Evolutionary conservation across 148 eudicot species (phyloP), one percentile per base, ranked within the genome.

Genomic region (Persicaria tinctoria): DNA sequence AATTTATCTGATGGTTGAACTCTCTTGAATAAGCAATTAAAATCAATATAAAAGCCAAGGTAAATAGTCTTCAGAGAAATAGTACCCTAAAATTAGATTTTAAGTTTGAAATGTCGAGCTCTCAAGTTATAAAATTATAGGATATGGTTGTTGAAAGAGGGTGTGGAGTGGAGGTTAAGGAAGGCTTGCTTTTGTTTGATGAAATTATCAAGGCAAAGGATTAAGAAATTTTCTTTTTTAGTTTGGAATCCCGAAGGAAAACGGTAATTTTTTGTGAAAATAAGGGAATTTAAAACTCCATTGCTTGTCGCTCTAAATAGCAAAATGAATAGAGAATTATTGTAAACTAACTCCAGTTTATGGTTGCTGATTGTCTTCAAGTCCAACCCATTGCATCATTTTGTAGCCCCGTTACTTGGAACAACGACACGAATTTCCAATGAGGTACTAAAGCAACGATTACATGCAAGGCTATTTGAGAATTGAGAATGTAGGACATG

Each of bases 401-500:
- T 75, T 87, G 92, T 75, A 87, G 98, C 87, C 92, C 98, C n/a
- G 47, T 77, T 91, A 77, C 80, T 94, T 60, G 98, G 98, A n/a
- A 94, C 98, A 75, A 97, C 93, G 46, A 91, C 90, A 51, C 78
- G 98, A 77, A 94, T 94, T 71, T 97, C 98, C 51, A 88, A 95
- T 80, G 98, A 94, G 86, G 98, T 94, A 11, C 82, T 94, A 78
- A 94, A 94, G 83, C 98, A 94, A 81, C 86, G 98, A 78, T 82
- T 90, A 78, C 98, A 94, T 79, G 98, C 98, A 72, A 97, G 98
- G 70, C 74, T 94, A 63, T 92, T 84, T 76, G 85, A 90, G 23
- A 23, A 23, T 23, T 23, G 23, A 23, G 55, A 94, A 94, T 79
- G 98, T 90, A 53, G 96, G 93, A 17, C 86, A 92, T 74, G 98